Conservation (phyloP, 208 protist genomes). For the Herpetomonas tarakana region DNA sequence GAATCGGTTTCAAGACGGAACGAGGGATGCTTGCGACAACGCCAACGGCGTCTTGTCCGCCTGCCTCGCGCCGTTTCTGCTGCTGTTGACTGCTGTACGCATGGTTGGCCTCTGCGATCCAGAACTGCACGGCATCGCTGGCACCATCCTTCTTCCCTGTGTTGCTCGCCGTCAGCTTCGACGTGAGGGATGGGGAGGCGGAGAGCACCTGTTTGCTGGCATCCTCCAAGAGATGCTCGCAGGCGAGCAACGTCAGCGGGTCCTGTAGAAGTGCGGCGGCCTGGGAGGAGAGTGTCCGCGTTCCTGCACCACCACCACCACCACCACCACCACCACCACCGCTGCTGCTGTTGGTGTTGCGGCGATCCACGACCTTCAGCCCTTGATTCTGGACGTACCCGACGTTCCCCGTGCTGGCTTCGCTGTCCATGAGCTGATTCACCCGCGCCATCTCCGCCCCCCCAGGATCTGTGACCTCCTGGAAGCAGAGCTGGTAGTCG, state of each 20-base stretch:
- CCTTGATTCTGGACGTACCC: neutral
- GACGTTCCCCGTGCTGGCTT: neutral
- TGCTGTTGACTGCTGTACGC: neutral
- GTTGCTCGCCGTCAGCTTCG: neutral
- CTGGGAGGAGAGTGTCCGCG: slow-evolving; percentile 30
- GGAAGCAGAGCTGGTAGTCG: slow-evolving; percentile 40
- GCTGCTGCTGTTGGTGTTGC: neutral
- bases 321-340: too few species aligned
- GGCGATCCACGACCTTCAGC: neutral
- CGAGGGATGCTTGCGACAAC: neutral
- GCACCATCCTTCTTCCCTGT: neutral
- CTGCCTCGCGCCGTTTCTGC: neutral
- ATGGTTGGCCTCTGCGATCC: neutral
- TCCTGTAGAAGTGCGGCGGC: slow-evolving; percentile 44
- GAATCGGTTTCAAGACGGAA: slow-evolving; percentile 24
- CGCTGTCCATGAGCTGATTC: neutral
- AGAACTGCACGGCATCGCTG: neutral
- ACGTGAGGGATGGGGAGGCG: neutral
- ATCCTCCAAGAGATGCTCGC: slow-evolving; percentile 48
- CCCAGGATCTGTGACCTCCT: slow-evolving; percentile 21
- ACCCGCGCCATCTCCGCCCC: neutral
- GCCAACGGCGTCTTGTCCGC: neutral
- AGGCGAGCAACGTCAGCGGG: slow-evolving; percentile 35
- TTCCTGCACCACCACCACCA: too few species aligned
- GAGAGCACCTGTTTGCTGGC: neutral